Evolutionary conservation across 2,329 filamentous ascomycete species (phyloP), one percentile per base, ranked within the genome.

Genomic region (Teratosphaeria destructans): DNA sequence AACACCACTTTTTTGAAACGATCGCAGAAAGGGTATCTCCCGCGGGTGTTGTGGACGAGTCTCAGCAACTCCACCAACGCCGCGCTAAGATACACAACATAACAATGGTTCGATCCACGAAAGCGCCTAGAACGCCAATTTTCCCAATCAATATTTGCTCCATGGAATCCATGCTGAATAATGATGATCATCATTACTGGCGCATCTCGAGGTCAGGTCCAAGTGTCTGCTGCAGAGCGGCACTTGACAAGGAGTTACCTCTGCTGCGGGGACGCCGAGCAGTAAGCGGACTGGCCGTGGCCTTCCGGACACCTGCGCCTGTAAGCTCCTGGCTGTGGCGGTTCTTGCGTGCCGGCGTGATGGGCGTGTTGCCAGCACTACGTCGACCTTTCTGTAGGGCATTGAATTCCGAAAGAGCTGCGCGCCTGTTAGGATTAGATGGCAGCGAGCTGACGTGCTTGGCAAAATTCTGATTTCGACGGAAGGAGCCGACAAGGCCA

Each of bases 401-500:
- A 78, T 73, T 85, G 81, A 6, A 82, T 80, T 56, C 81, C 77
- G 57, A 83, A 81, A 71, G 86, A 83, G 56, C 82, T 79, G 29
- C 88, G 77, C 47, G 85, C 85, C 66, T 87, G 81, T 60, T 82
- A 76, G 43, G 77, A 78, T 84, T 70, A 83, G 85, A 72, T 83
- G 86, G 64, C 79, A 83, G 72, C 71, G 64, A 78, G 75, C 66
- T 79, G 74, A 68, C 78, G 67, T 61, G 78, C 70, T 66, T 80
- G 73, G 69, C 82, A 76, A 62, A 76, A 72, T 68, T 75, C 67
- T 81, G 78, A 63, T 82, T 82, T 52, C 77, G 79, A 59, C 88
- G 88, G 79, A 94, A 95, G 1, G 89, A 87, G 43, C 88, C 88
- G 39, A 94, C 88, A 14, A 87, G 83, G 59, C 85, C 82, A 29